Evolutionary conservation across 2,329 filamentous ascomycete genomes (phyloP).

Genomic region (Hymenoscyphus fraxineus): DNA sequence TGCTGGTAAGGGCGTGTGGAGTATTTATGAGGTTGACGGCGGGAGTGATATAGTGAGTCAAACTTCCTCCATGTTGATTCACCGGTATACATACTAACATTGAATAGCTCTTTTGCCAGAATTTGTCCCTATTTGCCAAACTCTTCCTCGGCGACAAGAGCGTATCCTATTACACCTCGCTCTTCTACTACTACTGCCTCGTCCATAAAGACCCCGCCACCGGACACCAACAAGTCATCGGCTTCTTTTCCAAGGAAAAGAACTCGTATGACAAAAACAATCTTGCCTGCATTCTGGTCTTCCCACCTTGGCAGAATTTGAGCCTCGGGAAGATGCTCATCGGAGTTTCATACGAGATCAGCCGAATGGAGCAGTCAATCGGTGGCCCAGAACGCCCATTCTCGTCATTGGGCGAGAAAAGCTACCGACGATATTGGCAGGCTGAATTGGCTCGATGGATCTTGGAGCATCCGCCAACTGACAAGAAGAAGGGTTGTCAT

Average conservation of each 20-base stretch:
- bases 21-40: slow-evolving; percentile 90
- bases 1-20: slow-evolving; percentile 67
- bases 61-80: neutral
- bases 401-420: slow-evolving; percentile 76
- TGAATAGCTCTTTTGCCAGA: slow-evolving; percentile 78
- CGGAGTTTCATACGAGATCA: slow-evolving; percentile 90
- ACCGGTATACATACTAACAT: neutral
- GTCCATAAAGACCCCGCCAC: slow-evolving; percentile 61
- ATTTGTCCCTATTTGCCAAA: slow-evolving; percentile 92
- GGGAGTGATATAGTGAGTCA: slow-evolving; percentile 67
- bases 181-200: slow-evolving; percentile 92
- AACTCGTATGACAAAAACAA: slow-evolving; percentile 99
- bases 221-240: slow-evolving; percentile 60
- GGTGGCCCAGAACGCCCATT: slow-evolving; percentile 94
- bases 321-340: slow-evolving; percentile 86
- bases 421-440: slow-evolving; percentile 83
- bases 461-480: slow-evolving; percentile 34
- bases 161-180: slow-evolving; percentile 93
- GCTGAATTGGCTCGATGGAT: slow-evolving; percentile 75
- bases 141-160: slow-evolving; percentile 98
- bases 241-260: slow-evolving; percentile 99
- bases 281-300: slow-evolving; percentile 90
- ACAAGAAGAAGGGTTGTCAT: slow-evolving; percentile 26
- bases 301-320: slow-evolving; percentile 91
- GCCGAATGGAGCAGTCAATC: slow-evolving; percentile 73